Conservation (phyloP, 2,329 filamentous ascomycete species). For the Corinectria fuckeliana region DNA sequence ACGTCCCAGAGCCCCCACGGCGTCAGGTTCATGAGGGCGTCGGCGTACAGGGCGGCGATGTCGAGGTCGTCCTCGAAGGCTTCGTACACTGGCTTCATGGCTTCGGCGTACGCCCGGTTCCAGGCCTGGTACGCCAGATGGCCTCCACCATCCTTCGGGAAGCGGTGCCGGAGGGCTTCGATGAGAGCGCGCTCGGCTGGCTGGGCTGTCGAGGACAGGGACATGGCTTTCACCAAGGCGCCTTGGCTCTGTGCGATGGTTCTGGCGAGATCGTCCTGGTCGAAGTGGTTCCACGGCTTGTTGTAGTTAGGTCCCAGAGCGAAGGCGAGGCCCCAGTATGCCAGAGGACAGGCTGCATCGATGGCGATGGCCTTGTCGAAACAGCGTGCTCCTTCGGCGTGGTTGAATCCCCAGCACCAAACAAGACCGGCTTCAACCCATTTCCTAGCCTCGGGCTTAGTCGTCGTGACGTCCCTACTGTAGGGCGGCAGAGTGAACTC, state of each 20-base stretch:
- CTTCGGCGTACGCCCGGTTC: conserved; percentile 38
- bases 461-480: conserved; percentile 58
- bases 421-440: conserved; percentile 74
- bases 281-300: conserved; percentile 66
- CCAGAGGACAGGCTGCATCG: conserved; percentile 64
- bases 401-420: conserved; percentile 76
- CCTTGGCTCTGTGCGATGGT: conserved; percentile 23
- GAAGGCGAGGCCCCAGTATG: conserved; percentile 72
- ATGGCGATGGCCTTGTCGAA: conserved; percentile 62
- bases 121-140: conserved; percentile 46
- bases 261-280: conserved; percentile 29
- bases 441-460: conserved; percentile 55
- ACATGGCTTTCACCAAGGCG: conserved; percentile 23
- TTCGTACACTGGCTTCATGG: conserved; percentile 44
- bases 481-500: conserved; percentile 35
- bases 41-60: conserved; percentile 39
- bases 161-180: conserved; percentile 66
- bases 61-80: conserved; percentile 46
- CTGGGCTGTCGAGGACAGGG: conserved; percentile 20
- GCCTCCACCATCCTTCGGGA: conserved; percentile 58
- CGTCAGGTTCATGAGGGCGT: conserved; percentile 52
- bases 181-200: conserved; percentile 66
- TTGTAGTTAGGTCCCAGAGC: conserved; percentile 74
- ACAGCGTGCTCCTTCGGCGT: conserved; percentile 68
- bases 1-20: conserved; percentile 52